These are phyloP conservation scores for Rhodosporidiobolus odoratus DNA, from an alignment of 768 basidiomycete species.

Conservation along the genomic window DNA sequence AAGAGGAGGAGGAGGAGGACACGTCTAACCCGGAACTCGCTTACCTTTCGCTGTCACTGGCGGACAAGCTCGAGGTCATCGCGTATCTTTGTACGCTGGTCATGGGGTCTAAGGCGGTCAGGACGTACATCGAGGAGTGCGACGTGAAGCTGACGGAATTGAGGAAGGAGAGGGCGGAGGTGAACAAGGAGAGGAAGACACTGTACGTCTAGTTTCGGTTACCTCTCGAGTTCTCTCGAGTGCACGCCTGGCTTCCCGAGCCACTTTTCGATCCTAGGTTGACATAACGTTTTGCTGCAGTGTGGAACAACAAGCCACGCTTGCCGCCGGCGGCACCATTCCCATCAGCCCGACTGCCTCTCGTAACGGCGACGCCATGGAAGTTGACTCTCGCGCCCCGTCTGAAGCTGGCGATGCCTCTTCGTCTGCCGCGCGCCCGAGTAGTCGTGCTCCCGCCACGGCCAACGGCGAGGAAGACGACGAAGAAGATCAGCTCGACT, in stretches of 20 bases:
- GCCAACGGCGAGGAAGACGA: slow-evolving; percentile 16
- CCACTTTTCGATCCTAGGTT: too few species aligned
- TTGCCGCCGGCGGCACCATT: neutral
- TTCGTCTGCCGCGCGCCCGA: neutral
- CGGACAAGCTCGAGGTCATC: slow-evolving; percentile 76
- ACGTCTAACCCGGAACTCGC: slow-evolving; percentile 50
- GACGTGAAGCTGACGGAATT: slow-evolving; percentile 85
- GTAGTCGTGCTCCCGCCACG: neutral
- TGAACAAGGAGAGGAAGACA: slow-evolving; percentile 81
- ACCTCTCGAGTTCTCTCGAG: too few species aligned
- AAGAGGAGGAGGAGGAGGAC: slow-evolving; percentile 32
- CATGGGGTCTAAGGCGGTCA: slow-evolving; percentile 81
- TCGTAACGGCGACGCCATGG: neutral
- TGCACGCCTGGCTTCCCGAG: too few species aligned
- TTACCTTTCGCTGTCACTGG: slow-evolving; percentile 37
- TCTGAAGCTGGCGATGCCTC: neutral
- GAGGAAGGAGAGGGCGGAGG: slow-evolving; percentile 90
- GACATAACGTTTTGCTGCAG: too few species aligned
- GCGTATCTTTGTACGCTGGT: slow-evolving; percentile 84
- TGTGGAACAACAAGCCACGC: too few species aligned
- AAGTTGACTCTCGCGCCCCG: slow-evolving; percentile 9
- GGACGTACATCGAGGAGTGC: slow-evolving; percentile 81
- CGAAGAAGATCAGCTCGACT: slow-evolving; percentile 29
- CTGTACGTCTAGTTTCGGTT: slow-evolving; percentile 56
- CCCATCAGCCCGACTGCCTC: neutral